Percentiles rank a stretch among this genome's conserved stretches.
Evolutionary conservation across 768 basidiomycete genomes (phyloP).

Genomic region (Trametes gibbosa): DNA sequence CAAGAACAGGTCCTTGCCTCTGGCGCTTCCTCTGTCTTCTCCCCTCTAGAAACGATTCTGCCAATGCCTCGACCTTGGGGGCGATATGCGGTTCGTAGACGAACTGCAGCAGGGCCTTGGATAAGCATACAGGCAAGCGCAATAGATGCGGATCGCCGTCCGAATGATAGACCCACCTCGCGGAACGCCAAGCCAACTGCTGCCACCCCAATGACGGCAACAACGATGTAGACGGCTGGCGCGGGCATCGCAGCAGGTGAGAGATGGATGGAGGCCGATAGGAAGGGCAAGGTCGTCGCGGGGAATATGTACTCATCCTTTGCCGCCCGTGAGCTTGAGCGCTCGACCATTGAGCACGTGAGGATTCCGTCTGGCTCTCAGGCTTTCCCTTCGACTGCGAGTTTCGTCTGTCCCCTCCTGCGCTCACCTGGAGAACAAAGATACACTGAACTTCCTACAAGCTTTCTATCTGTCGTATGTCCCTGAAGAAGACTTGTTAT

Average conservation of each 20-base stretch:
- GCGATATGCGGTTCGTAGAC: conserved; percentile 72
- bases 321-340: neutral
- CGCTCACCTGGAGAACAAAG: too few relatives aligned
- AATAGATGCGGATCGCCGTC: neutral
- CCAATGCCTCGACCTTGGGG: conserved; percentile 51
- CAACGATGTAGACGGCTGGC: conserved; percentile 43
- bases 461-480: too few relatives aligned
- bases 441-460: too few relatives aligned
- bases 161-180: conserved; percentile 41
- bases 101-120: conserved; percentile 39
- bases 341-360: neutral
- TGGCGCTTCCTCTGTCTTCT: conserved; percentile 30
- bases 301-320: conserved; percentile 3
- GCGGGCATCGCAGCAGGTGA: conserved; percentile 32
- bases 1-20: conserved; percentile 27
- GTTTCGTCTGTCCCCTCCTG: too few relatives aligned
- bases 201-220: conserved; percentile 47
- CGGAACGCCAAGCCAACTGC: conserved; percentile 56
- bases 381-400: too few relatives aligned
- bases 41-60: conserved; percentile 32
- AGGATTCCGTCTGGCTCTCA: too few relatives aligned
- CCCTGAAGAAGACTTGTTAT: too few relatives aligned
- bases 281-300: neutral
- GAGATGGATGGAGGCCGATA: conserved; percentile 17
- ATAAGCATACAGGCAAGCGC: neutral